Percentiles rank a stretch among this genome's conserved stretches.
phyloP scores from a whole-genome alignment of 2,329 filamentous ascomycete species.

The Huntiella savannae region DNA sequence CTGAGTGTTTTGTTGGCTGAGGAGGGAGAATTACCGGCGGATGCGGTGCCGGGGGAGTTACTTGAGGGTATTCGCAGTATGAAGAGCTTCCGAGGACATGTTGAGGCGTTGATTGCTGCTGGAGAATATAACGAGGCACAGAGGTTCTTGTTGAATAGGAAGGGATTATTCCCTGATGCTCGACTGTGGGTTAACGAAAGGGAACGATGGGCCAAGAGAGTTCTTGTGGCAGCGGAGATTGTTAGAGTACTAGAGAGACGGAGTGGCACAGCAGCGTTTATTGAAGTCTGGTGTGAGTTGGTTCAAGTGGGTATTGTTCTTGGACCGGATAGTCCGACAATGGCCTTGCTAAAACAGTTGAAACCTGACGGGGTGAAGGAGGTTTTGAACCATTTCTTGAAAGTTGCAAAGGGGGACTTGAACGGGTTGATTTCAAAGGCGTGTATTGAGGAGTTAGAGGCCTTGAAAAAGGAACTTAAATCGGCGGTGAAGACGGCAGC shows the following conservation, averaged over 20 bases:
- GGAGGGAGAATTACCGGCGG: conserved; percentile 12
- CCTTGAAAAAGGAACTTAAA: conserved; percentile 16
- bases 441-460: conserved; percentile 16
- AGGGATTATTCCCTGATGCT: not conserved
- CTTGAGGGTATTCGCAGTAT: conserved; percentile 48
- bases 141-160: conserved; percentile 1
- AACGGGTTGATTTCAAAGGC: conserved; percentile 17
- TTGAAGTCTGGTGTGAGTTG: conserved; percentile 34
- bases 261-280: not conserved
- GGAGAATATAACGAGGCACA: conserved; percentile 1
- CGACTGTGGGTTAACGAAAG: conserved; percentile 1
- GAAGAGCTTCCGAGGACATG: conserved; percentile 40
- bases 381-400: conserved; percentile 25
- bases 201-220: conserved; percentile 1
- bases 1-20: conserved; percentile 41
- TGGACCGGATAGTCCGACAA: conserved; percentile 32
- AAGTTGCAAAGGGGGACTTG: conserved; percentile 20
- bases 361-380: conserved; percentile 28
- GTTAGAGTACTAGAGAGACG: conserved; percentile 8
- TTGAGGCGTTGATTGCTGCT: conserved; percentile 6
- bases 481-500: conserved; percentile 22
- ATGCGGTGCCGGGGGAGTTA: conserved; percentile 37
- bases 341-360: conserved; percentile 41
- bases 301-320: conserved; percentile 35
- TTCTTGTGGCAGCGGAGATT: conserved; percentile 6